These are phyloP conservation scores for Otatea glauca DNA, from an alignment of 176 grass and related monocot species.

Conservation along the genomic window DNA sequence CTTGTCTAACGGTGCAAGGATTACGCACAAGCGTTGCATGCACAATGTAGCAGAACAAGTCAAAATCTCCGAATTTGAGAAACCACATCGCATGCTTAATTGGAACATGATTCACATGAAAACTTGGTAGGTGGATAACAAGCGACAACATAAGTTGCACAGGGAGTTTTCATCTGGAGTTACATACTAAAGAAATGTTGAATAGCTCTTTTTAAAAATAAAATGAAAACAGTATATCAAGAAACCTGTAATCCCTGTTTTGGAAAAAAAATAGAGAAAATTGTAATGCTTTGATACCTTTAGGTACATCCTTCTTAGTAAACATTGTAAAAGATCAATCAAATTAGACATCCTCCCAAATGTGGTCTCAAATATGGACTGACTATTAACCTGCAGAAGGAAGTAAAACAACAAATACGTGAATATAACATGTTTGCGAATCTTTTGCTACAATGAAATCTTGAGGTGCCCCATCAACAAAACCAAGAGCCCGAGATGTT, in stretches of 20 bases:
- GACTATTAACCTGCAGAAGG: slow-evolving; percentile 55
- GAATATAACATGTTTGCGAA: no score
- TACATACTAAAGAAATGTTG: not conserved
- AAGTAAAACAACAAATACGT: not conserved
- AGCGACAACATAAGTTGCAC: not conserved
- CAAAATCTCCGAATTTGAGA: slow-evolving; percentile 33
- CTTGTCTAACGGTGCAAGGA: slow-evolving; percentile 65
- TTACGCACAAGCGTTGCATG: slow-evolving; percentile 39
- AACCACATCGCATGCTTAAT: not conserved
- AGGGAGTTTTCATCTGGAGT: not conserved
- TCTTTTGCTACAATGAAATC: not conserved
- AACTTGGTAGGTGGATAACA: not conserved
- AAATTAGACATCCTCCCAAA: slow-evolving; percentile 75
- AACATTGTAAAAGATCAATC: slow-evolving; percentile 65
- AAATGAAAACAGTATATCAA: not conserved
- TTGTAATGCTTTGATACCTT: slow-evolving; percentile 42
- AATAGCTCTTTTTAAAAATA: not conserved
- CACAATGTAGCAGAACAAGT: slow-evolving; percentile 13
- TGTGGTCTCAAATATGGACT: slow-evolving; percentile 63
- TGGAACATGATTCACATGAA: not conserved
- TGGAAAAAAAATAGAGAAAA: not conserved
- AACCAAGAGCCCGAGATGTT: not conserved
- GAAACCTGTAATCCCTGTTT: not conserved
- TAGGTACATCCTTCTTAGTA: slow-evolving; percentile 66
- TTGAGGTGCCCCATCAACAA: not conserved